phyloP scores from a whole-genome alignment of 2,329 filamentous ascomycete species.

The Colletotrichum liriopes region DNA sequence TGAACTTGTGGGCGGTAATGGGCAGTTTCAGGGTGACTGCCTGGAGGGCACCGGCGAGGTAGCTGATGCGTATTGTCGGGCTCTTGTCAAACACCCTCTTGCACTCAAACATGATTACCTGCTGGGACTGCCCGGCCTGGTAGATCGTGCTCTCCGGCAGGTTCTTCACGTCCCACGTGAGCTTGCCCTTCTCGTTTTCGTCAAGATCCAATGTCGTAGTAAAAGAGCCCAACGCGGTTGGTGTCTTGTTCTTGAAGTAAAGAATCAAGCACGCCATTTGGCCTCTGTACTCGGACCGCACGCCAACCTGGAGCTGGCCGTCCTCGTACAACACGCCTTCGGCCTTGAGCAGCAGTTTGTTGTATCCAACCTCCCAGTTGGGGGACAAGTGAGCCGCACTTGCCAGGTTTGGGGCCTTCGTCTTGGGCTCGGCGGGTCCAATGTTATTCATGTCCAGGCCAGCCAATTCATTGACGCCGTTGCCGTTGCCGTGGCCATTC shows the following conservation, averaged over 20 bases:
- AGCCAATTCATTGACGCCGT: constrained; percentile 77
- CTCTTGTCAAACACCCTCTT: constrained; percentile 85
- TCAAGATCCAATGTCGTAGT: constrained; percentile 94
- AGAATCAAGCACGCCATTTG: constrained; percentile 95
- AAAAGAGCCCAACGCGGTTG: constrained; percentile 87
- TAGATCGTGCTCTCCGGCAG: constrained; percentile 87
- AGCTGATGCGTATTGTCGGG: constrained; percentile 94
- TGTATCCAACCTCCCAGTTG: constrained; percentile 93
- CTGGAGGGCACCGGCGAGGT: constrained; percentile 93
- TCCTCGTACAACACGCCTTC: constrained; percentile 97
- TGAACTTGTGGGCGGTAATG: constrained; percentile 92
- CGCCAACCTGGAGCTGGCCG: constrained; percentile 90
- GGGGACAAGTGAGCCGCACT: constrained; percentile 94
- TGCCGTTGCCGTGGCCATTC: constrained; percentile 67
- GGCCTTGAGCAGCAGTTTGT: constrained; percentile 81
- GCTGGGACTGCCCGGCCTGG: constrained; percentile 85
- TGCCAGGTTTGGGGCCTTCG: constrained; percentile 86
- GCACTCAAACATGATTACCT: constrained; percentile 95
- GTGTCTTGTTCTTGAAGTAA: constrained; percentile 96
- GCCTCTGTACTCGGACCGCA: constrained; percentile 95
- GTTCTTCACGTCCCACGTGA: constrained; percentile 90
- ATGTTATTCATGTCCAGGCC: constrained; percentile 84
- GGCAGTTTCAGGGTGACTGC: constrained; percentile 93
- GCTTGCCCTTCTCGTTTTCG: constrained; percentile 71
- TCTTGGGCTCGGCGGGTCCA: constrained; percentile 70